phyloP scores from a whole-genome alignment of 305 asterid genomes.

The Fraxinus angustifolia region DNA sequence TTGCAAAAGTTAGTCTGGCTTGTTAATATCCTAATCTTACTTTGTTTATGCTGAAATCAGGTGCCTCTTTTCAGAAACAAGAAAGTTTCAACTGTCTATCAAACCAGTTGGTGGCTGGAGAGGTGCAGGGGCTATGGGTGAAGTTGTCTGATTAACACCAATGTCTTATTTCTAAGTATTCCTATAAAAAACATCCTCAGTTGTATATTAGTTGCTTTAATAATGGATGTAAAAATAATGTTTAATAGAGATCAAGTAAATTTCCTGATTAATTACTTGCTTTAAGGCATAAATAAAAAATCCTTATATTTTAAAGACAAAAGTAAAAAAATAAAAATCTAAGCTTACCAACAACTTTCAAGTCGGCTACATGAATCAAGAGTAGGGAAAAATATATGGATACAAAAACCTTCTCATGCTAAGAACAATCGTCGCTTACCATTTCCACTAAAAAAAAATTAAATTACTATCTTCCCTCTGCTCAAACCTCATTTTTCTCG shows the following conservation, averaged over 20 bases:
- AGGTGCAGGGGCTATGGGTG: background rate
- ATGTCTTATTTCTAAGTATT: background rate
- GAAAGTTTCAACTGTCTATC: background rate
- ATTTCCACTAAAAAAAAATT: background rate
- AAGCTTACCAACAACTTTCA: background rate
- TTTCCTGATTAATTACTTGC: background rate
- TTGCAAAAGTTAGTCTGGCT: background rate
- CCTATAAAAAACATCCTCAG: background rate
- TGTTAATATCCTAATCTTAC: background rate
- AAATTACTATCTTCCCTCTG: background rate
- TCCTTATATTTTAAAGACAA: background rate
- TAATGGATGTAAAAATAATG: background rate
- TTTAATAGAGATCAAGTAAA: background rate
- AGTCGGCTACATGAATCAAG: background rate
- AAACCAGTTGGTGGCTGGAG: background rate
- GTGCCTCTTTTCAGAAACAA: background rate
- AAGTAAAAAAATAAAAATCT: background rate
- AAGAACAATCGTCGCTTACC: background rate
- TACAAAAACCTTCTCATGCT: background rate
- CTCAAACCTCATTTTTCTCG: background rate
- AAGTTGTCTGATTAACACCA: background rate
- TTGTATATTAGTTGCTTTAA: background rate
- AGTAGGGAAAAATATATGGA: background rate
- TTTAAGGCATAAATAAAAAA: background rate
- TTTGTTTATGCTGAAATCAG: background rate